Evolutionary conservation across 1,284 basidiomycete species (phyloP).

Genomic region (Chalciporus sp.): DNA sequence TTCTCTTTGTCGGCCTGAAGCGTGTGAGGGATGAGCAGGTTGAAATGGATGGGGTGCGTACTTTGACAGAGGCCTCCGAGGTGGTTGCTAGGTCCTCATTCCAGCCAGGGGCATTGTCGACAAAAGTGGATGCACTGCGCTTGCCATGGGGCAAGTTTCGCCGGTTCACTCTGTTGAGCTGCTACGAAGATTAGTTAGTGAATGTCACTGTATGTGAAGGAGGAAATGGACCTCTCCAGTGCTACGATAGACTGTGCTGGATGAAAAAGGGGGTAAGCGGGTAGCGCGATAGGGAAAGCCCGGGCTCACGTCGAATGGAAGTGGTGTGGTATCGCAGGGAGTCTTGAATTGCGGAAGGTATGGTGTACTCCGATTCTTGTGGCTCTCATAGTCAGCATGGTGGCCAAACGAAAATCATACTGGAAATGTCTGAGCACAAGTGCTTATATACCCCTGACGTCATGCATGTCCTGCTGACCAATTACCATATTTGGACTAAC

Average conservation of each 20-base stretch:
- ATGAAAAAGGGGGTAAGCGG: neutral
- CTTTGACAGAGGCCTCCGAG: slow-evolving; percentile 75
- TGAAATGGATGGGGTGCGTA: slow-evolving; percentile 24
- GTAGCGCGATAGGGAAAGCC: neutral
- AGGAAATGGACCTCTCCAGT: slow-evolving; percentile 50
- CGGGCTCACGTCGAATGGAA: slow-evolving; percentile 12
- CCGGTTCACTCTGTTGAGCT: slow-evolving; percentile 59
- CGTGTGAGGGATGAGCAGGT: slow-evolving; percentile 5
- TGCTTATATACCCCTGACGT: slow-evolving; percentile 15
- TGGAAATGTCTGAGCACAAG: neutral
- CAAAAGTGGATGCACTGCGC: slow-evolving; percentile 53
- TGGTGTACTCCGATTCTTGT: neutral
- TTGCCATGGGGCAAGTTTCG: slow-evolving; percentile 52
- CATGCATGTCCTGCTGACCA: slow-evolving; percentile 4
- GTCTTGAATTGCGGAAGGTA: neutral
- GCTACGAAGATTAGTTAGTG: slow-evolving; percentile 29
- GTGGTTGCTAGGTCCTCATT: slow-evolving; percentile 68
- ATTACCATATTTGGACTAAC: slow-evolving; percentile 3
- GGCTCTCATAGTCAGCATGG: slow-evolving; percentile 18
- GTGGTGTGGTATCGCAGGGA: neutral
- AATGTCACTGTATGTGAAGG: too few relatives aligned
- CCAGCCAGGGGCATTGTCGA: slow-evolving; percentile 69
- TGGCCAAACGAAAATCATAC: neutral
- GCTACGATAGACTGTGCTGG: slow-evolving; percentile 46
- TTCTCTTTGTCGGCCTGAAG: slow-evolving; percentile 28